Percentiles rank a stretch among this genome's conserved stretches.
phyloP scores from a whole-genome alignment of 202 grass and related monocot genomes.

The Bolboschoenoplectus hybrid region DNA sequence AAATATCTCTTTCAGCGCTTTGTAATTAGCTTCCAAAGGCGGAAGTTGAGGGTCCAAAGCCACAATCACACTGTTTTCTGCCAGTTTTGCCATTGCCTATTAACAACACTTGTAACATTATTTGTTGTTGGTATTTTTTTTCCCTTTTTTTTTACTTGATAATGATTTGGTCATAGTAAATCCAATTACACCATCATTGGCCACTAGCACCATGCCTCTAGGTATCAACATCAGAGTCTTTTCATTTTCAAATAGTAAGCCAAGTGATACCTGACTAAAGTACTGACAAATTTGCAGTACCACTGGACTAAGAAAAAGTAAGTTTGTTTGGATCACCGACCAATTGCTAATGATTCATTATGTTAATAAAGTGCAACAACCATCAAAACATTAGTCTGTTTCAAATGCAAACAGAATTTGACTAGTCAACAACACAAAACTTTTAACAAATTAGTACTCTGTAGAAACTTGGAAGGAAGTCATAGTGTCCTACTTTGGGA shows the following conservation, averaged over 20 bases:
- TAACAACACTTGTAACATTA: not conserved
- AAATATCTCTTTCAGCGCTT: not conserved
- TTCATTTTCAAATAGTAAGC: not conserved
- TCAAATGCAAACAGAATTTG: not conserved
- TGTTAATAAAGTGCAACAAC: not conserved
- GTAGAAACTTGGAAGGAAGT: not conserved
- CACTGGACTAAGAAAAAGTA: not conserved
- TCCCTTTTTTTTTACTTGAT: not conserved
- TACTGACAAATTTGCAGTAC: not conserved
- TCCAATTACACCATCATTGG: not conserved
- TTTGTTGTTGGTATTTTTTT: not conserved
- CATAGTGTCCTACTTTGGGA: not conserved
- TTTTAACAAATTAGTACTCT: not conserved
- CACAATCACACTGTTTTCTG: not conserved
- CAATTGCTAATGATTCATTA: not conserved
- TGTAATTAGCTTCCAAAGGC: not conserved
- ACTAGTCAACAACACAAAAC: too few relatives aligned
- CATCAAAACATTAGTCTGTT: not conserved
- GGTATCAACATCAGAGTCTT: not conserved
- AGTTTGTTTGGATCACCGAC: not conserved
- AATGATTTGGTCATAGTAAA: not conserved
- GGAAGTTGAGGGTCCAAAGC: conserved; percentile 26
- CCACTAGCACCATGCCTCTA: not conserved
- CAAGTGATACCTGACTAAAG: not conserved
- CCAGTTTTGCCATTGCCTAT: conserved; percentile 15